Base-by-base conservation (phyloP, 176 grass and related monocot genomes). In the Pontederia paniculata region DNA sequence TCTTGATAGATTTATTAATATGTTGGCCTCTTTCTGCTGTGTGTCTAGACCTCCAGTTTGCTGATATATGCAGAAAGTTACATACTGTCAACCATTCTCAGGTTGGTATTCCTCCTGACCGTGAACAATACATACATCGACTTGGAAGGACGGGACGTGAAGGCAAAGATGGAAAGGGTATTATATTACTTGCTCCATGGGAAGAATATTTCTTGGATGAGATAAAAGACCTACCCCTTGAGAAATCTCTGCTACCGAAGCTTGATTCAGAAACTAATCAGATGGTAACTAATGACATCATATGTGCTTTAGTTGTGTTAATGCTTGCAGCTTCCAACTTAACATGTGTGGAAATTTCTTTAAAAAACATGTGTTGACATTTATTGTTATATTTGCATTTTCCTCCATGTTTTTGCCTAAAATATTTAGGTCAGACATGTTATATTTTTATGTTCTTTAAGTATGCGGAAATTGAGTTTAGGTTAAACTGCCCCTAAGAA, bases 121-220 rank as follows among this genome's bases (percentile, higher is more conserved):
- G 91, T 71, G 91, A 87, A 49, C 91, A 97, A 41, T 97, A 97
- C 58, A 97, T 89, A 50, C 85, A 89, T 75, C 73, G 86, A 17
- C 86, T 97, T 57, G 91, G 91, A 69, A 87, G 91, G 77, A 90
- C 91, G 1, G 85, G 82, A 45, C 84, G 79, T n/a, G 67, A 81
- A 61, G 82, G 79, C 65, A 97, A 89, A 90, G 67, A 58, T 22
- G 91, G 91, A 18, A 87, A 78, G 73, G 91, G 91, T 53, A 48
- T 97, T 73, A 44, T 89, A 50, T 43, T 97, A 60, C 69, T 97
- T 23, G 91, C 91, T 1, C 82, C 85, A 43, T 96, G 86, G 83
- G 91, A 96, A 81, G 79, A 89, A 49, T 87, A 89, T 79, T 96
- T 96, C 79, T 68, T 96, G 73, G 76, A 84, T 71, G 73, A 89